Percentiles rank a stretch among this genome's conserved stretches.
phyloP scores from a whole-genome alignment of 2,329 filamentous ascomycete genomes.

The Fusarium transvaalense region DNA sequence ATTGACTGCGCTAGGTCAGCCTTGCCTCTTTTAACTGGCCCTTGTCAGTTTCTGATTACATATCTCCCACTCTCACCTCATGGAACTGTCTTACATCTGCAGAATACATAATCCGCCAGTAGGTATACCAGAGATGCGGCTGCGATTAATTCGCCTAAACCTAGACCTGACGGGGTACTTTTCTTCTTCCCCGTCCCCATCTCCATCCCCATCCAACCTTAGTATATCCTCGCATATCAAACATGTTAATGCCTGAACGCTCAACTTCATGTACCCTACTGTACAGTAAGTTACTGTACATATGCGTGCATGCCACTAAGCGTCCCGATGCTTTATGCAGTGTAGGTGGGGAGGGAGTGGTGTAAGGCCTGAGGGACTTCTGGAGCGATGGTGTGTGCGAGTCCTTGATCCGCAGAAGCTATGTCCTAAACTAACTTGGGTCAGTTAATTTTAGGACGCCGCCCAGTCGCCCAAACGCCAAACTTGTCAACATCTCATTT shows the following conservation, averaged over 20 bases:
- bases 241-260: conserved; percentile 26
- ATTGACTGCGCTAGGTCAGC: conserved; percentile 4
- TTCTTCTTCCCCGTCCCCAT: neutral
- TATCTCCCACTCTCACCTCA: neutral
- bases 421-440: conserved; percentile 25
- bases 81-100: neutral
- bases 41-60: neutral
- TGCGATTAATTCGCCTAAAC: neutral
- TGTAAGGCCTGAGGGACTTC: conserved; percentile 45
- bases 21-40: conserved; percentile 9
- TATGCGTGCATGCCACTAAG: conserved; percentile 34
- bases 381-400: conserved; percentile 28
- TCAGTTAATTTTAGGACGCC: conserved; percentile 33
- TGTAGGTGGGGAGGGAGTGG: conserved; percentile 28
- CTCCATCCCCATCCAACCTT: conserved; percentile 4
- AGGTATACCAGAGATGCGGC: neutral
- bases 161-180: conserved; percentile 5
- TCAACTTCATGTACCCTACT: conserved; percentile 26
- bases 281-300: conserved; percentile 1
- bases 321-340: conserved; percentile 38
- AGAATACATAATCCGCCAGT: neutral
- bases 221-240: conserved; percentile 11
- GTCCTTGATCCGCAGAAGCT: conserved; percentile 29
- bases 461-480: conserved; percentile 31
- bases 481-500: conserved; percentile 46